phyloP scores from a whole-genome alignment of 2,329 filamentous ascomycete species.

The Calonectria pseudoturangicola region DNA sequence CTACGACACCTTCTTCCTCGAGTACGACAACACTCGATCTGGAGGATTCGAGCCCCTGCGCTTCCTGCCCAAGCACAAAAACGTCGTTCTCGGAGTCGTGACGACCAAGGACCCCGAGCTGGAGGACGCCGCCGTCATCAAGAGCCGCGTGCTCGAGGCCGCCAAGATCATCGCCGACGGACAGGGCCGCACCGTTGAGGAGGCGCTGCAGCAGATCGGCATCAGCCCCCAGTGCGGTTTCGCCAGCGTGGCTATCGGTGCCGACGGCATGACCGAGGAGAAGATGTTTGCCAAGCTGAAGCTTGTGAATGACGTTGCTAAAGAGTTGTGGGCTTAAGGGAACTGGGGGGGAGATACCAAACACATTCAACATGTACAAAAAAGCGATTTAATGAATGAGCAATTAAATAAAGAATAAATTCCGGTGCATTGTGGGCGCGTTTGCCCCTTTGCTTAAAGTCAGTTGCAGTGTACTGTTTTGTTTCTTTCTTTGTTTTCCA shows the following conservation, averaged over 20 bases:
- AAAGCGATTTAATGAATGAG: conserved; percentile 23
- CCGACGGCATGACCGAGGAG: conserved; percentile 77
- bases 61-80: conserved; percentile 76
- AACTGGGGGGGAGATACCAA: conserved; percentile 23
- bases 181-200: conserved; percentile 75
- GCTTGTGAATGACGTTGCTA: conserved; percentile 79
- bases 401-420: conserved; percentile 4
- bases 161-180: conserved; percentile 81
- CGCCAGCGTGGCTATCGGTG: conserved; percentile 80
- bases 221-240: conserved; percentile 83
- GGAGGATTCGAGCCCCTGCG: conserved; percentile 78
- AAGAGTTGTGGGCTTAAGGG: conserved; percentile 74
- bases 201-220: conserved; percentile 78
- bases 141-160: conserved; percentile 71
- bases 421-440: background rate
- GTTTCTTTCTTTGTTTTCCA: background rate
- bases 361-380: background rate
- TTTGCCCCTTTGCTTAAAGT: background rate
- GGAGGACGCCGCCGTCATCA: conserved; percentile 74
- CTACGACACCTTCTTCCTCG: conserved; percentile 77
- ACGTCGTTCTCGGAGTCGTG: conserved; percentile 77
- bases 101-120: conserved; percentile 76
- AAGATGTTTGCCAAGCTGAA: conserved; percentile 83
- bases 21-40: conserved; percentile 76
- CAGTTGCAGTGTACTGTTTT: too few species aligned